Conservation (phyloP, 495 filamentous ascomycete genomes). For the Tuber borchii region DNA sequence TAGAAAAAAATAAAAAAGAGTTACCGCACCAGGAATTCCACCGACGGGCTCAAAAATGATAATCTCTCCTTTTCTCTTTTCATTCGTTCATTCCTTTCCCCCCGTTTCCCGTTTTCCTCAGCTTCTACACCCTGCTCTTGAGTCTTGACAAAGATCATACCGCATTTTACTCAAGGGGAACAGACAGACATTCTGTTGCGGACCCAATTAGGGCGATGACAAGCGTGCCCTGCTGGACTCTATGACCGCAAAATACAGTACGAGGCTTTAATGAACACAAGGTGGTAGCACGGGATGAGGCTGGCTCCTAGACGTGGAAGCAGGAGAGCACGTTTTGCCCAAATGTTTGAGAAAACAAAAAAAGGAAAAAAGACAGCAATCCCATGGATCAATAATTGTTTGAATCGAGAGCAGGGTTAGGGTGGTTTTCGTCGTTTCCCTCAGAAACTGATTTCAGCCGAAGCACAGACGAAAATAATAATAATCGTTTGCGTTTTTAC, state of each 20-base stretch:
- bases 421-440: neutral
- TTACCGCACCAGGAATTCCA: neutral
- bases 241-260: slow-evolving; percentile 1
- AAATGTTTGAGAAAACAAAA: neutral
- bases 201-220: neutral
- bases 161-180: neutral
- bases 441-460: neutral
- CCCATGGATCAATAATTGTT: neutral
- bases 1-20: neutral
- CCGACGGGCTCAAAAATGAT: neutral
- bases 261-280: neutral
- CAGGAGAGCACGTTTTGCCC: neutral
- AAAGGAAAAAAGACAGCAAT: neutral
- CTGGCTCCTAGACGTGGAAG: neutral
- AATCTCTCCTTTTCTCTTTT: neutral
- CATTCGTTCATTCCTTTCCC: neutral
- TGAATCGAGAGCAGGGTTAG: neutral
- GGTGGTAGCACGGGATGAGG: neutral
- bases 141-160: neutral
- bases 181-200: neutral
- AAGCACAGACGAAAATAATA: neutral
- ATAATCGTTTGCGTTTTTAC: neutral
- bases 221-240: neutral
- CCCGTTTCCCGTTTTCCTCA: neutral
- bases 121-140: neutral